A percentile compares a stretch with the other conserved stretches of the same genome.
Conservation (phyloP, 768 basidiomycete genomes). For the Saitozyma sp. region DNA sequence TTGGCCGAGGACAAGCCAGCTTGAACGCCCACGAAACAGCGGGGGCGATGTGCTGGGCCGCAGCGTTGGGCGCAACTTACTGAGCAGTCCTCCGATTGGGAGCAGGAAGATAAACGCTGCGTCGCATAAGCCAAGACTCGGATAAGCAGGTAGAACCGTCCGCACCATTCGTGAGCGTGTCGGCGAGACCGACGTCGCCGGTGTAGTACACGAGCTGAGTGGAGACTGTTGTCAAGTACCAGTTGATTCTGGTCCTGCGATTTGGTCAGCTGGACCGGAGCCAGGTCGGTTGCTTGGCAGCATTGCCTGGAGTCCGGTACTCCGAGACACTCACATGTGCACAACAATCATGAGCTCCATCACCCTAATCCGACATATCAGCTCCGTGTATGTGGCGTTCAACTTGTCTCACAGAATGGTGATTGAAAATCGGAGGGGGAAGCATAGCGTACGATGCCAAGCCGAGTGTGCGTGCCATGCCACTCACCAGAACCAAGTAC, state of each 20-base stretch:
- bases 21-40: too few relatives aligned
- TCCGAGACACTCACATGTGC: conserved; percentile 41
- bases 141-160: neutral
- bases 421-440: neutral
- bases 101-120: conserved; percentile 53
- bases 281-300: neutral
- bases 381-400: neutral
- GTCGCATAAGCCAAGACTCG: conserved; percentile 7
- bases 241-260: conserved; percentile 51
- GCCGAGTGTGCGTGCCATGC: too few relatives aligned
- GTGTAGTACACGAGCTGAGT: conserved; percentile 51
- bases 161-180: conserved; percentile 40
- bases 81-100: conserved; percentile 52
- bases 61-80: conserved; percentile 11
- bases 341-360: conserved; percentile 42
- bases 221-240: conserved; percentile 50
- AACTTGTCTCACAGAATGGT: neutral
- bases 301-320: too few relatives aligned
- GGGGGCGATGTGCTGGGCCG: neutral
- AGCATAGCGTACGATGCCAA: neutral
- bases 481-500: conserved; percentile 51
- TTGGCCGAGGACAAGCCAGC: too few relatives aligned
- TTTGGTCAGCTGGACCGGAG: too few relatives aligned
- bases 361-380: conserved; percentile 8
- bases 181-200: conserved; percentile 37